Conservation (phyloP, 129 eudicot species). For the Heracleum sosnowskyi region DNA sequence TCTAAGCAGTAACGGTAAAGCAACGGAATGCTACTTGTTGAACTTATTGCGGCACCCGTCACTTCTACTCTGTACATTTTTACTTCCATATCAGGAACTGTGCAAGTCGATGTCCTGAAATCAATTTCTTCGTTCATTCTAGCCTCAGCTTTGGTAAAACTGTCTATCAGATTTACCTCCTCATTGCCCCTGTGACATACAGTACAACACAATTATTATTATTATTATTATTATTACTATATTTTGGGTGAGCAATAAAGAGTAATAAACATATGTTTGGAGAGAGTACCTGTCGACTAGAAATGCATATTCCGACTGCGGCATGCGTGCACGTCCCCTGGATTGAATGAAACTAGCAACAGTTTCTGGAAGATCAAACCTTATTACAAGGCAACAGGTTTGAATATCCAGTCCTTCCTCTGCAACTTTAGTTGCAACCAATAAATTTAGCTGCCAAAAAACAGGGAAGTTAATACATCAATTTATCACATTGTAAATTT, state of each 20-base stretch:
- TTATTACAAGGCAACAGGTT: conserved; percentile 95
- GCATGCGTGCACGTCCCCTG: conserved; percentile 98
- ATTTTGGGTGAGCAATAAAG: conserved; percentile 3
- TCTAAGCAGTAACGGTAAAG: conserved; percentile 89
- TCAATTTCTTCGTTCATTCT: conserved; percentile 65
- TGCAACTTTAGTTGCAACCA: conserved; percentile 94
- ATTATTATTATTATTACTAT: conserved; percentile 3
- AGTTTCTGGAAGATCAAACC: conserved; percentile 97
- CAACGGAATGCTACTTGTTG: conserved; percentile 58
- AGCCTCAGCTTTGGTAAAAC: conserved; percentile 51
- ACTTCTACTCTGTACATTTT: conserved; percentile 61
- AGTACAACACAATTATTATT: conserved; percentile 1
- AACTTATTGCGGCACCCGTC: conserved; percentile 85
- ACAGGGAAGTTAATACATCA: not conserved
- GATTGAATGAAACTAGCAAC: conserved; percentile 96
- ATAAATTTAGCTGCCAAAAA: conserved; percentile 68
- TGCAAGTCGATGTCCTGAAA: conserved; percentile 32
- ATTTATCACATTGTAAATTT: not conserved
- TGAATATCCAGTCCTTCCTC: conserved; percentile 99
- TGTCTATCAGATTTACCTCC: conserved; percentile 51
- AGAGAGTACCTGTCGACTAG: conserved; percentile 68
- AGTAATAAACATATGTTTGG: conserved; percentile 5
- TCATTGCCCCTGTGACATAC: conserved; percentile 46
- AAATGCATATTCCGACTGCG: conserved; percentile 90
- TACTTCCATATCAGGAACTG: conserved; percentile 37